These are phyloP conservation scores for Neocucurbitaria cava DNA, from an alignment of 2,329 filamentous ascomycete species.

Conservation along the genomic window DNA sequence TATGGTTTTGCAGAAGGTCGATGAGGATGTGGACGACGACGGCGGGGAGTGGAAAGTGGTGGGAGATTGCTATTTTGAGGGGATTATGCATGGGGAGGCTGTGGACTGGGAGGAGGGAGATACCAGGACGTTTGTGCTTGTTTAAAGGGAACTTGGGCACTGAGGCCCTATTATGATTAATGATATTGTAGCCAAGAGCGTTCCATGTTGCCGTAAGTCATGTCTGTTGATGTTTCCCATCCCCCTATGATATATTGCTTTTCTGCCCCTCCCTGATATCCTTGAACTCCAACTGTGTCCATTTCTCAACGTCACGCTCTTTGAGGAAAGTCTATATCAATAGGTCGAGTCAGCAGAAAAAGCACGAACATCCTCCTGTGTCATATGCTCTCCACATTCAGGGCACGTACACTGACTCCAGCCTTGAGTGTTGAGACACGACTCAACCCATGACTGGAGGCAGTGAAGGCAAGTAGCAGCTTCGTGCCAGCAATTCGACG, in stretches of 20 bases:
- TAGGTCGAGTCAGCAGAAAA: slow-evolving; percentile 22
- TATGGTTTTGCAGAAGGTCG: slow-evolving; percentile 16
- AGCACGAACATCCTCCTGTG: slow-evolving; percentile 31
- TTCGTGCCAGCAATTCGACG: slow-evolving; percentile 37
- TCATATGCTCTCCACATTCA: slow-evolving; percentile 37
- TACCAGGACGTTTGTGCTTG: slow-evolving; percentile 14
- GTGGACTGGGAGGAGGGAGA: slow-evolving; percentile 14
- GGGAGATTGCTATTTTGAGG: slow-evolving; percentile 24
- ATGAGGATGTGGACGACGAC: slow-evolving; percentile 7
- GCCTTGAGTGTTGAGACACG: slow-evolving; percentile 23
- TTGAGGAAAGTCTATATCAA: not conserved
- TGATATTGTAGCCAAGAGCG: not conserved
- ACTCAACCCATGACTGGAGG: slow-evolving; percentile 34
- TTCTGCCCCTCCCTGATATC: too few species aligned
- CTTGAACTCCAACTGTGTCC: too few species aligned
- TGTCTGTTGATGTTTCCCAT: not conserved
- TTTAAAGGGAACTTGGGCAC: slow-evolving; percentile 8
- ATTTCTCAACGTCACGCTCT: not conserved
- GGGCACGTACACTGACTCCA: slow-evolving; percentile 34
- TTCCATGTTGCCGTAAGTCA: not conserved
- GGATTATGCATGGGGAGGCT: slow-evolving; percentile 22
- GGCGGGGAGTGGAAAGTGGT: slow-evolving; percentile 16
- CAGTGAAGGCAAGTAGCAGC: slow-evolving; percentile 37
- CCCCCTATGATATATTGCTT: not conserved
- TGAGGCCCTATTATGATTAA: slow-evolving; percentile 12